Evolutionary conservation across 768 basidiomycete species (phyloP).

Genomic region (Termitomyces bulborhizus): DNA sequence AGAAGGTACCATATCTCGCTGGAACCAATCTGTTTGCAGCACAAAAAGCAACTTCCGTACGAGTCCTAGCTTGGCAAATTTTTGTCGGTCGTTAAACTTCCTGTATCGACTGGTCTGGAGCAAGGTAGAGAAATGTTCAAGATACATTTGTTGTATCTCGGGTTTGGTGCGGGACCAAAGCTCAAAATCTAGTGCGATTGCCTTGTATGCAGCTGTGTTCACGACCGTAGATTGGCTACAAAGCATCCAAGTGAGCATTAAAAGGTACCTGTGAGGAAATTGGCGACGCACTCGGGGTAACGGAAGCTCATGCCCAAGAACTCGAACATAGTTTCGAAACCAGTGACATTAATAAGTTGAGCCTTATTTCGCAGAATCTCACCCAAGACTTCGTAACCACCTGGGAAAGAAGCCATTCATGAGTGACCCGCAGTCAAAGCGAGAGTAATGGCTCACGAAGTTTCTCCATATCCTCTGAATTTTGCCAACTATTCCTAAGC

Average conservation of each 20-base stretch:
- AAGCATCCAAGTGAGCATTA: neutral
- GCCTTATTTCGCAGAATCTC: slow-evolving; percentile 69
- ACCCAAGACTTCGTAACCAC: slow-evolving; percentile 83
- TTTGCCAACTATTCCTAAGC: slow-evolving; percentile 82
- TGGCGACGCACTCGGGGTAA: slow-evolving; percentile 59
- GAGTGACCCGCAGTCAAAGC: neutral
- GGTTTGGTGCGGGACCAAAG: slow-evolving; percentile 72
- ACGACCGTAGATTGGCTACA: slow-evolving; percentile 73
- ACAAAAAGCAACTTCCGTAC: slow-evolving; percentile 77
- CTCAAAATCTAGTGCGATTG: slow-evolving; percentile 84
- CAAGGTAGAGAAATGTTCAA: slow-evolving; percentile 78
- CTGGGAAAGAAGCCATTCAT: slow-evolving; percentile 29
- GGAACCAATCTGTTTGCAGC: slow-evolving; percentile 75
- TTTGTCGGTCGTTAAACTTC: slow-evolving; percentile 71
- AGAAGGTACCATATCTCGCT: slow-evolving; percentile 39
- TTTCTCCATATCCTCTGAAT: slow-evolving; percentile 92
- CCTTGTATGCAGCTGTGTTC: slow-evolving; percentile 75
- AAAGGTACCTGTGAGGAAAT: neutral
- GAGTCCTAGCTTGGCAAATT: slow-evolving; percentile 64
- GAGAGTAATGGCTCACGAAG: slow-evolving; percentile 49
- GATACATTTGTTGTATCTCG: slow-evolving; percentile 73
- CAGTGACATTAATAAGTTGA: slow-evolving; percentile 68
- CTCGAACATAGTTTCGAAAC: slow-evolving; percentile 79
- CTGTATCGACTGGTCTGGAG: slow-evolving; percentile 66
- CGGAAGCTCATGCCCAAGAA: slow-evolving; percentile 83